Base-by-base conservation (phyloP, 768 basidiomycete genomes). In the Sarcodon aspratus region DNA sequence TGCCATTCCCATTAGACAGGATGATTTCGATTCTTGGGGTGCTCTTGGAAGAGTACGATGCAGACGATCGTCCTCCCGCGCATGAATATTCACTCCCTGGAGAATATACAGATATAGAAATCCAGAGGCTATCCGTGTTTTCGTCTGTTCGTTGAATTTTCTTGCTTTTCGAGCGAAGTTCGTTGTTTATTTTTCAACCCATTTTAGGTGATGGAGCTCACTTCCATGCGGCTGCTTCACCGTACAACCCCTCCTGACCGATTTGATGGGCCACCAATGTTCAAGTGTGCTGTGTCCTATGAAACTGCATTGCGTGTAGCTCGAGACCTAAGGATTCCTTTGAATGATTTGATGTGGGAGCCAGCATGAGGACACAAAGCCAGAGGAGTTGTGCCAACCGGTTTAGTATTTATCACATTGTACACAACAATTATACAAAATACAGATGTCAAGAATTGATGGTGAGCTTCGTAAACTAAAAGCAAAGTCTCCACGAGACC, bases 1-100 rank as follows among this genome's bases (percentile, higher is more conserved):
- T 74, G 33, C 64, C 82, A 1, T 94, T 94, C 59, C 78, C 85
- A 0, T 62, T 93, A 1, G 92, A 94, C 57, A 68, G 92, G 32
- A 66, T 95, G 48, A 58, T 88, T 3, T 90, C 87, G 0, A 84
- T 94, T 47, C 71, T 93, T 1, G 89, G 86, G 1, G 74, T 80
- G 0, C 63, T 96, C 1, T 55, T 90, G 10, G 82, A 88, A 55
- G 89, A 88, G 58, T 78, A 87, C 54, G 82, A 75, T 51, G 56
- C 62, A 0, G 78, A 85, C 17, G 60, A 60, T 1, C 68, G 78
- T 8, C 58, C 66, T 3, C 61, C 69, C 5, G 70, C 65, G 0
- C 70, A 68, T 1, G 69, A 78, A 48, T 79, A 76, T 46, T 68
- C 57, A 4, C 63, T 79, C 35, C 74, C 80, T 1, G 85, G 85